Evolutionary conservation across 768 basidiomycete species (phyloP).

Genomic region (Leccinum truebloodii): DNA sequence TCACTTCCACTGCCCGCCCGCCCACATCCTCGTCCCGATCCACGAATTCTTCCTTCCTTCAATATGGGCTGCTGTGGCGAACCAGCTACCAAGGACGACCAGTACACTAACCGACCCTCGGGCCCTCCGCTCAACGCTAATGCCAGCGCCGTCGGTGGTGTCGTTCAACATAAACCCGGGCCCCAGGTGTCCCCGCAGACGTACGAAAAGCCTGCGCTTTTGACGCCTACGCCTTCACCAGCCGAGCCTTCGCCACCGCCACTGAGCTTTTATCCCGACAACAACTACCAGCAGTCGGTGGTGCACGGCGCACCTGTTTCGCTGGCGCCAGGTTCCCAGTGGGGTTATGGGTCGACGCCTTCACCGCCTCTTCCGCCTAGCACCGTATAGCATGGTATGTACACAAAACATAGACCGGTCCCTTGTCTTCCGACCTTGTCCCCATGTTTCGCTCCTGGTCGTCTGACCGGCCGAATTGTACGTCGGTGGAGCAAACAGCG

Average conservation of each 20-base stretch:
- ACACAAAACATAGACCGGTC: not conserved
- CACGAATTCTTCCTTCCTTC: not conserved
- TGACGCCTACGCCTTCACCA: conserved; percentile 39
- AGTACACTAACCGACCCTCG: conserved; percentile 35
- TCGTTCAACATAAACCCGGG: conserved; percentile 55
- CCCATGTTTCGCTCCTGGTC: not conserved
- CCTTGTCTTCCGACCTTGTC: not conserved
- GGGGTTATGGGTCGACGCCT: conserved; percentile 27
- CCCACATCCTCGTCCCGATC: too few species aligned
- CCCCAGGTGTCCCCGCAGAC: conserved; percentile 36
- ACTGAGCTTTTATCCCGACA: conserved; percentile 27
- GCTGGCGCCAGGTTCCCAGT: conserved; percentile 17
- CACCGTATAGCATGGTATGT: conserved; percentile 2
- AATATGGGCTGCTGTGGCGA: conserved; percentile 68
- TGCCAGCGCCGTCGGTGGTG: conserved; percentile 15
- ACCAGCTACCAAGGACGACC: conserved; percentile 32
- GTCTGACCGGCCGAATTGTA: not conserved
- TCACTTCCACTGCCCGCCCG: not conserved
- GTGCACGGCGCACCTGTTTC: conserved; percentile 22
- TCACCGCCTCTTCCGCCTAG: not conserved
- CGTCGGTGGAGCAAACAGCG: too few species aligned
- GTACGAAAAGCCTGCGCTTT: conserved; percentile 44
- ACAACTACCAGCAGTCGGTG: conserved; percentile 20
- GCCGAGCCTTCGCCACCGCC: conserved; percentile 40
- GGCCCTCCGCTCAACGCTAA: conserved; percentile 25